phyloP scores from a whole-genome alignment of 768 basidiomycete species.

The Gloeophyllum trabeum region DNA sequence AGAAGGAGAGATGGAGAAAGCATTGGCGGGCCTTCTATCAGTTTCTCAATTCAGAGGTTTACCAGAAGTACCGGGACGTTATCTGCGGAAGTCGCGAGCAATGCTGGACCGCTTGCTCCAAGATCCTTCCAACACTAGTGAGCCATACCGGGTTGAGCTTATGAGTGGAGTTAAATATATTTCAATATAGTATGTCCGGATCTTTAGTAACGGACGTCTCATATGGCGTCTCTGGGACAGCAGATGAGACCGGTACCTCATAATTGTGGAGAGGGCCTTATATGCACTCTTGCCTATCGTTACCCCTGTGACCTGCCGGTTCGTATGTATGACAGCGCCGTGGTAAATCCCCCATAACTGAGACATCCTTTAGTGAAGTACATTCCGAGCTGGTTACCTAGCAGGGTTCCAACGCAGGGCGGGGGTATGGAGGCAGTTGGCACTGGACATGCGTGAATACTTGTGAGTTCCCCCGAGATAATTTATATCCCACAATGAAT shows the following conservation, averaged over 20 bases:
- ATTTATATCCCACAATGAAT: not conserved
- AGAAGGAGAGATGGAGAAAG: constrained; percentile 2
- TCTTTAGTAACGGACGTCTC: constrained; percentile 44
- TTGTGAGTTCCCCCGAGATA: constrained; percentile 3
- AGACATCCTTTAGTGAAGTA: constrained; percentile 4
- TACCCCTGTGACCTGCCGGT: constrained; percentile 38
- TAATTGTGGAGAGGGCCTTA: constrained; percentile 38
- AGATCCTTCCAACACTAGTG: not conserved
- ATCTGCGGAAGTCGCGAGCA: not conserved
- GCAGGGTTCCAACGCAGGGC: constrained; percentile 7
- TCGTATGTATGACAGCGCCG: constrained; percentile 8
- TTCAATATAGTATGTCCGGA: constrained; percentile 10
- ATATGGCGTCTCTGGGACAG: constrained; percentile 18
- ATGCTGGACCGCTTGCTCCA: not conserved
- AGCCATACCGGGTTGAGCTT: not conserved
- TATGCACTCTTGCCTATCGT: constrained; percentile 38
- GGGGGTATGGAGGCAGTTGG: constrained; percentile 3
- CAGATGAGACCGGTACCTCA: constrained; percentile 33
- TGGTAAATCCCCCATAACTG: not conserved
- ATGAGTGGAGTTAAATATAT: not conserved
- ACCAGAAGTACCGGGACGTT: not conserved
- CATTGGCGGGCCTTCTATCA: constrained; percentile 6
- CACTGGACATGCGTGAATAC: constrained; percentile 5
- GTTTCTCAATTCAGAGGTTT: not conserved
- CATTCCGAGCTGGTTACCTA: constrained; percentile 11